Conservation (phyloP, 163 green algal genomes). For the Chlamydomonas reinhardtii region DNA sequence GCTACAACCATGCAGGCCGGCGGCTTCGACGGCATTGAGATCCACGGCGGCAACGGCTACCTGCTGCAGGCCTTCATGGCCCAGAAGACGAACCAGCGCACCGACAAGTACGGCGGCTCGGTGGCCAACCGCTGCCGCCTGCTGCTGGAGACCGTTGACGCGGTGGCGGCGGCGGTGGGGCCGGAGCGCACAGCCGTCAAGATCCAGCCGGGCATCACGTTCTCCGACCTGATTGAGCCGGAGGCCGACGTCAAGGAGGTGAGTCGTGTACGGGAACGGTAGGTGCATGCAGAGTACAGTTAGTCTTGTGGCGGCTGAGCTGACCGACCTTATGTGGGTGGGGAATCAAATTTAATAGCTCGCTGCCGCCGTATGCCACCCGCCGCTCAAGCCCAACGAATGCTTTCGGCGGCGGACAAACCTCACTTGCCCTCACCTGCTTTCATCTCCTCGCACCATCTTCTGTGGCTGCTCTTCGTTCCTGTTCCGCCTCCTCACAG, state of each 20-base stretch:
- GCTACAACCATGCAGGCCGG: slow-evolving; percentile 10
- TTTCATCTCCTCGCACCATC: too few relatives aligned
- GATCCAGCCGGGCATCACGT: slow-evolving; percentile 55
- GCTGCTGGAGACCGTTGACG: slow-evolving; percentile 55
- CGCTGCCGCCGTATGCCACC: too few relatives aligned
- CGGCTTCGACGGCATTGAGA: slow-evolving; percentile 85
- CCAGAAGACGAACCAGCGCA: slow-evolving; percentile 61
- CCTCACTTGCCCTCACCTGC: too few relatives aligned
- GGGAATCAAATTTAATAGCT: too few relatives aligned
- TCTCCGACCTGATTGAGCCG: slow-evolving; percentile 56
- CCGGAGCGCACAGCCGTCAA: slow-evolving; percentile 29
- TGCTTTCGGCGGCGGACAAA: too few relatives aligned
- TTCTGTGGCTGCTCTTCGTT: too few relatives aligned
- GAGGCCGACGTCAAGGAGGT: slow-evolving; percentile 51
- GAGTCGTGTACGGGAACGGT: not conserved
- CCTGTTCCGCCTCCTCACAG: not conserved
- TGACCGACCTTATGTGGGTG: too few relatives aligned
- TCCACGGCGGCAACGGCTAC: slow-evolving; percentile 76
- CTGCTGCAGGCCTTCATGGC: slow-evolving; percentile 66
- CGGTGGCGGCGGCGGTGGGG: slow-evolving; percentile 47
- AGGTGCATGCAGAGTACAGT: too few relatives aligned
- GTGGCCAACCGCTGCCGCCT: slow-evolving; percentile 52
- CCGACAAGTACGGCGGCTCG: slow-evolving; percentile 63
- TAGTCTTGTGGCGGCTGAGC: too few relatives aligned
- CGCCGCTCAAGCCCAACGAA: too few relatives aligned